phyloP scores from a whole-genome alignment of 352 stramenopile species.

The Phytophthora citrophthora region DNA sequence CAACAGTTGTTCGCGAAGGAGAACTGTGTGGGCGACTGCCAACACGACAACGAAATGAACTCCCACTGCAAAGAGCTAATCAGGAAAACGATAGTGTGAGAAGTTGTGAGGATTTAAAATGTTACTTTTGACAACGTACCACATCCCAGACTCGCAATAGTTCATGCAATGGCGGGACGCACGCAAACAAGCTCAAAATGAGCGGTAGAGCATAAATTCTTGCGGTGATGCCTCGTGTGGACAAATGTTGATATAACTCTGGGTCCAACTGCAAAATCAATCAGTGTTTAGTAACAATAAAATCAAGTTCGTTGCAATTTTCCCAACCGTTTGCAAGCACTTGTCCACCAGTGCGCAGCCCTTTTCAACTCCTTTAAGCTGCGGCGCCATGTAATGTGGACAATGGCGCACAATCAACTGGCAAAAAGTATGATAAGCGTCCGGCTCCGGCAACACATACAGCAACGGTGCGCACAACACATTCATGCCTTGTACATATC shows the following conservation, averaged over 20 bases:
- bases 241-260: slow-evolving; percentile 84
- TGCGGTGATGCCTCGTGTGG: slow-evolving; percentile 73
- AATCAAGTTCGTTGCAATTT: slow-evolving; percentile 1
- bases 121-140: slow-evolving; percentile 36
- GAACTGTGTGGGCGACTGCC: slow-evolving; percentile 87
- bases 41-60: slow-evolving; percentile 93
- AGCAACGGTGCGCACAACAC: slow-evolving; percentile 89
- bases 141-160: slow-evolving; percentile 92
- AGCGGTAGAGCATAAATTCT: slow-evolving; percentile 89
- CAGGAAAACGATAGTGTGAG: neutral
- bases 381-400: slow-evolving; percentile 90
- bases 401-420: slow-evolving; percentile 88
- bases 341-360: slow-evolving; percentile 86
- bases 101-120: no score
- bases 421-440: slow-evolving; percentile 92
- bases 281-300: neutral
- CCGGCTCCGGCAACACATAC: slow-evolving; percentile 92
- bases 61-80: slow-evolving; percentile 88
- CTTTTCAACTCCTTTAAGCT: slow-evolving; percentile 85
- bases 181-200: slow-evolving; percentile 91
- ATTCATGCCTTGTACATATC: slow-evolving; percentile 95
- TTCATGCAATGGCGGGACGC: slow-evolving; percentile 87
- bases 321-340: slow-evolving; percentile 67
- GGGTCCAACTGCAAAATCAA: slow-evolving; percentile 62
- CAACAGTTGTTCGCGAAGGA: slow-evolving; percentile 87